Evolutionary conservation across 179 eudicot species (phyloP), one percentile per base, ranked within the genome.

Genomic region (Camellia oleifera): DNA sequence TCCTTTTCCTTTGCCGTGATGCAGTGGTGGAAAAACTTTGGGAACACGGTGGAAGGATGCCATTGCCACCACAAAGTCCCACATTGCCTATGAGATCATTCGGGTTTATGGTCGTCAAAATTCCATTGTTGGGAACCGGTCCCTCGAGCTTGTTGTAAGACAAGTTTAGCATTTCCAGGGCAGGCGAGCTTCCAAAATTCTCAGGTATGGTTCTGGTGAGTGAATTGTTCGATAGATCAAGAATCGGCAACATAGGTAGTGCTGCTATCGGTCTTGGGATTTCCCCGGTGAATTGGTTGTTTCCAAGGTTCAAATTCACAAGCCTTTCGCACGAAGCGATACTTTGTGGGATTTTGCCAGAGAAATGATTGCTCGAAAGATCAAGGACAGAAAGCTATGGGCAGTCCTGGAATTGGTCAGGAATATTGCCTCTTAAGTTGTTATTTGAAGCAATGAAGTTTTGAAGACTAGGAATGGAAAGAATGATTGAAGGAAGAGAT

Each of bases 121-220:
- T 85, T 0, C 94, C 98, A 46, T 78, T 92, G 54, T 77, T 78
- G 4, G 98, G 98, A 48, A 94, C 87, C 0, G 92, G 93, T 5
- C 98, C 98, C 77, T 83, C 89, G 15, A 94, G 94, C 80, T 84
- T 90, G 83, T 93, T 94, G 85, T 87, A 89, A 14, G 98, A 93
- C 69, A 94, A 7, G 79, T 93, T 91, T 2, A 92, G 79, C 81
- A 69, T 89, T 80, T 94, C 98, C 54, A 93, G 84, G 50, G 97
- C 94, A 0, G 96, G 98, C 0, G 94, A 89, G 78, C 68, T 88
- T 0, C 97, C 98, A 67, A 94, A 89, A 50, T 81, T 85, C 48
- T 83, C 85, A 0, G 97, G 97, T 61, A 94, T 90, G 15, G 12
- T 69, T 57, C 98, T 97, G 40, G 80, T 81, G 3, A 94, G 85